Evolutionary conservation across 805 yeast species (phyloP).

Genomic region (Tetrapisispora phaffii): DNA sequence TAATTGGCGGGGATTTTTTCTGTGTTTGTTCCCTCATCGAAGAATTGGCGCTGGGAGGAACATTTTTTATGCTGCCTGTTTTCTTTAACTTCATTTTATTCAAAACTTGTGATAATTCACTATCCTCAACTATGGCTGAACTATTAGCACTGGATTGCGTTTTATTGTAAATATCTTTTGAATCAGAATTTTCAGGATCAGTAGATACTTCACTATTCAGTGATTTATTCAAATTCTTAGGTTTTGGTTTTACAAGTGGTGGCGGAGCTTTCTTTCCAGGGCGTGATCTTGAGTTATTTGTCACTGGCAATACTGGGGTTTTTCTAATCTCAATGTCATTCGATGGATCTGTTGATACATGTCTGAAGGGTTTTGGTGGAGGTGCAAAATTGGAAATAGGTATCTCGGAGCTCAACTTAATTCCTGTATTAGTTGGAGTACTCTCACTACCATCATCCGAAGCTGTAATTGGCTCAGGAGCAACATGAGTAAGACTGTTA

Average conservation of each 20-base stretch:
- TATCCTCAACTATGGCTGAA: background rate
- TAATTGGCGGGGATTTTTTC: slow-evolving; percentile 8
- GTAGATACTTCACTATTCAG: background rate
- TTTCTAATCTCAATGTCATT: background rate
- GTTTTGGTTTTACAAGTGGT: slow-evolving; percentile 26
- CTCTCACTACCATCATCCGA: background rate
- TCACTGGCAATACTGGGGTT: background rate
- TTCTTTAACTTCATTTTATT: slow-evolving; percentile 11
- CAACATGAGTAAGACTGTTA: background rate
- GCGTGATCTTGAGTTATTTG: background rate
- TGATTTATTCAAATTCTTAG: slow-evolving; percentile 8
- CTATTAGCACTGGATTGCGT: background rate
- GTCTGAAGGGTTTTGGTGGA: slow-evolving; percentile 27
- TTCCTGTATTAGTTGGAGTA: background rate
- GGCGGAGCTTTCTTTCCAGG: slow-evolving; percentile 8
- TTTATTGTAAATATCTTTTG: background rate
- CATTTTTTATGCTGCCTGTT: slow-evolving; percentile 1
- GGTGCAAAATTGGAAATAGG: slow-evolving; percentile 18
- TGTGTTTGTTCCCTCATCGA: background rate
- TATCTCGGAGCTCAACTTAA: background rate
- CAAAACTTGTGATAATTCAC: slow-evolving; percentile 9
- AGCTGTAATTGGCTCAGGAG: background rate
- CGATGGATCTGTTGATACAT: slow-evolving; percentile 1
- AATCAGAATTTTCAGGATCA: background rate
- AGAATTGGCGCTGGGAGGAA: background rate